Conservation (phyloP, 441 rosid species). For the Pelargonium australe region DNA sequence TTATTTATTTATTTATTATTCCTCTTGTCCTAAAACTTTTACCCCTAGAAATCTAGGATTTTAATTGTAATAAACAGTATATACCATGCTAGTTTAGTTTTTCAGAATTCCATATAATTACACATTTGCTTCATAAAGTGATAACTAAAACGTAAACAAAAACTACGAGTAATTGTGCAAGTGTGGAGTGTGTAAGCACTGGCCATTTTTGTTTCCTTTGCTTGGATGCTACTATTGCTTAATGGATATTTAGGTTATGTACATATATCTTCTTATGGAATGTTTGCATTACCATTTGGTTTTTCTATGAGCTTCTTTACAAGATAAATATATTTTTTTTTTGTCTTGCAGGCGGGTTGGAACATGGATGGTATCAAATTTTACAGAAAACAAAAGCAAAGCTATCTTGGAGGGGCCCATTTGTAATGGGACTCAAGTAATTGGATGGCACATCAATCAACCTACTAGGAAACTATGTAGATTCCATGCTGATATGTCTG, state of each 20-base stretch:
- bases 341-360: slow-evolving; percentile 43
- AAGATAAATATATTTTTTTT: slow-evolving; percentile 6
- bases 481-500: slow-evolving; percentile 50
- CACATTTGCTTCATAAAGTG: no score
- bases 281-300: neutral
- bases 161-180: no score
- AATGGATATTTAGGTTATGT: neutral
- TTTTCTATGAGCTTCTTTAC: slow-evolving; percentile 7
- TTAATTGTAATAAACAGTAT: no score
- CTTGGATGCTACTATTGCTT: neutral
- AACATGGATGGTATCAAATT: slow-evolving; percentile 53
- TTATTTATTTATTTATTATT: no score
- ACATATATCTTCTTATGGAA: neutral
- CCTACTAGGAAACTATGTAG: slow-evolving; percentile 30
- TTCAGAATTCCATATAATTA: no score
- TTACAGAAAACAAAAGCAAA: slow-evolving; percentile 26
- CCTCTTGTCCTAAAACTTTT: no score
- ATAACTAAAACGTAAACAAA: no score
- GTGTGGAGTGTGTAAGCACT: no score
- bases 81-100: no score
- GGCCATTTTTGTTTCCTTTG: neutral
- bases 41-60: no score
- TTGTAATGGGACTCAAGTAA: slow-evolving; percentile 47
- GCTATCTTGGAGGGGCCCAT: slow-evolving; percentile 42
- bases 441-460: slow-evolving; percentile 53